Percentiles rank a stretch among this genome's conserved stretches.
Evolutionary conservation across 345 rosid genomes (phyloP).

Genomic region (Salix suchowensis): DNA sequence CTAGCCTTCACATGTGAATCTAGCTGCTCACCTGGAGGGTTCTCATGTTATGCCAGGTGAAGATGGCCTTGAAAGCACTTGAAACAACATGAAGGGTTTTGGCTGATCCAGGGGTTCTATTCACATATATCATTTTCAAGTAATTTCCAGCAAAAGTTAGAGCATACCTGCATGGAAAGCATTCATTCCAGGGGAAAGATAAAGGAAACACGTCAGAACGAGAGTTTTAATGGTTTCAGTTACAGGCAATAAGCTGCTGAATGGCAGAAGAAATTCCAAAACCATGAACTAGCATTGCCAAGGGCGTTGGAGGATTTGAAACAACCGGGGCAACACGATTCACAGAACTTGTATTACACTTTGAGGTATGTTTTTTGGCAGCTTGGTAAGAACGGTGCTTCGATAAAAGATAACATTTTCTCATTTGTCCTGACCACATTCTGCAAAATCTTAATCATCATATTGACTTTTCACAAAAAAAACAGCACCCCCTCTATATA

Average conservation of each 20-base stretch:
- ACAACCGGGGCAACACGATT: background rate
- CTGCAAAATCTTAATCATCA: background rate
- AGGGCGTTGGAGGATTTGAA: background rate
- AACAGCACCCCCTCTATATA: background rate
- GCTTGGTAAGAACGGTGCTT: background rate
- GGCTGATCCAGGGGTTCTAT: slow-evolving; percentile 73
- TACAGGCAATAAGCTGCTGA: background rate
- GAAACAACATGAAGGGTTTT: slow-evolving; percentile 76
- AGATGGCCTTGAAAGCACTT: slow-evolving; percentile 75
- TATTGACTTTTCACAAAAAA: background rate
- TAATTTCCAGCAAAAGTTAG: slow-evolving; percentile 70
- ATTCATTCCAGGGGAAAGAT: background rate
- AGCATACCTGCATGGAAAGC: slow-evolving; percentile 53
- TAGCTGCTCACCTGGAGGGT: slow-evolving; percentile 72
- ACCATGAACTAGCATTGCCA: background rate
- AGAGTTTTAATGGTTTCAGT: background rate
- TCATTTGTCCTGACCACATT: background rate
- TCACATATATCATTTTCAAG: slow-evolving; percentile 70
- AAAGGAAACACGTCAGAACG: background rate
- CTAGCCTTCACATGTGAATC: background rate
- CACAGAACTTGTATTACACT: background rate
- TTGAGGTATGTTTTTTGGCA: background rate
- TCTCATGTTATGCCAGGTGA: slow-evolving; percentile 90
- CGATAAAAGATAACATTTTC: background rate
- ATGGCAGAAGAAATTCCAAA: background rate